Conservation (phyloP, 2,329 filamentous ascomycete species). For the Apiospora rasikravindrae region DNA sequence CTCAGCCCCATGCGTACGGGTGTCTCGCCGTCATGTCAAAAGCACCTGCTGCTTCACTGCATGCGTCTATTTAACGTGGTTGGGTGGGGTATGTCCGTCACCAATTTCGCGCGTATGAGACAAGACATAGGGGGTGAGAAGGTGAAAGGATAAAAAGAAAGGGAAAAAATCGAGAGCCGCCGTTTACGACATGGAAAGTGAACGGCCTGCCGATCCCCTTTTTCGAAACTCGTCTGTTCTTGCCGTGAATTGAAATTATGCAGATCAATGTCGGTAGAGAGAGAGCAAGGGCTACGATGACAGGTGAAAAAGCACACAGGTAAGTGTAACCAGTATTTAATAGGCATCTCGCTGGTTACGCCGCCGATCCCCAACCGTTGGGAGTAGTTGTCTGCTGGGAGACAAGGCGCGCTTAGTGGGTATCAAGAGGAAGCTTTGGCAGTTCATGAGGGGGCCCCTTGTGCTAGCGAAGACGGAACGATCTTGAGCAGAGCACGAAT, state of each 20-base stretch:
- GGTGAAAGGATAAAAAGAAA: not conserved
- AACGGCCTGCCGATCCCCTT: not conserved
- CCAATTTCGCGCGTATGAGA: constrained; percentile 12
- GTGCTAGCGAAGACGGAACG: too few species aligned
- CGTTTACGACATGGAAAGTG: not conserved
- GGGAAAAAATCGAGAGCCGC: not conserved
- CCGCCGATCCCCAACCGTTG: too few species aligned
- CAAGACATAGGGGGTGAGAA: not conserved
- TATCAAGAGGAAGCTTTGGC: too few species aligned
- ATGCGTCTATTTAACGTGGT: not conserved
- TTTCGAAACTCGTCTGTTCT: not conserved
- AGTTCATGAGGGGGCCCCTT: too few species aligned
- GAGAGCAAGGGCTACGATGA: not conserved
- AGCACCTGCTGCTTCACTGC: not conserved
- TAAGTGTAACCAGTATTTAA: not conserved
- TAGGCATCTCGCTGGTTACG: not conserved
- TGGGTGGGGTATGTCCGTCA: constrained; percentile 13
- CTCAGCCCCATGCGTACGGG: not conserved
- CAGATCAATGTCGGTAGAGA: not conserved
- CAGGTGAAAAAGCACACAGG: not conserved
- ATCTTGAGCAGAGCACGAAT: too few species aligned
- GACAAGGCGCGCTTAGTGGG: not conserved
- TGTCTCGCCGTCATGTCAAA: constrained; percentile 7
- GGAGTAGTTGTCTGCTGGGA: not conserved
- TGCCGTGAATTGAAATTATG: not conserved